Conservation (phyloP, 2,329 filamentous ascomycete genomes). For the Tolypocladium sp. region DNA sequence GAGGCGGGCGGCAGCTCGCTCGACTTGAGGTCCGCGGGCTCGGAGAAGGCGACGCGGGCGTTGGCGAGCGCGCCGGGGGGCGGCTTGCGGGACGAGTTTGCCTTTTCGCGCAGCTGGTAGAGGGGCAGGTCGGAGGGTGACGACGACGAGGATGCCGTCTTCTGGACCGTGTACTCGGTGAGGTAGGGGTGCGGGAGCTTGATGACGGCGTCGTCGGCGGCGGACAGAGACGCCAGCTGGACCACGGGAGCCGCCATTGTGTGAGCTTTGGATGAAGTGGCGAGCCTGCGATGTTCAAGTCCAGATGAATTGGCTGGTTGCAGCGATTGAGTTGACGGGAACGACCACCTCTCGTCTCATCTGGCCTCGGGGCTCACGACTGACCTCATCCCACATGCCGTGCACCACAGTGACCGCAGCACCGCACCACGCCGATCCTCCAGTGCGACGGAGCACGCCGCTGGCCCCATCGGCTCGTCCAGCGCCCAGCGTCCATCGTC, state of each 20-base stretch:
- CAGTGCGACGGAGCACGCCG: background rate
- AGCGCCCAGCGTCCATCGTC: background rate
- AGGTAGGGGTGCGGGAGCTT: constrained; percentile 42
- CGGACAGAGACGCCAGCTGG: constrained; percentile 16
- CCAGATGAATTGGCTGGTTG: background rate
- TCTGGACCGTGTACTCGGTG: constrained; percentile 32
- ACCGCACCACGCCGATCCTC: background rate
- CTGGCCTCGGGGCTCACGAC: background rate
- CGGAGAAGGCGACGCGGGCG: constrained; percentile 31
- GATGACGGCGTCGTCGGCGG: constrained; percentile 28
- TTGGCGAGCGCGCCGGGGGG: constrained; percentile 21
- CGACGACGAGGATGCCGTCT: constrained; percentile 4
- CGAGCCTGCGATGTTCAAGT: background rate
- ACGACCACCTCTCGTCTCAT: background rate
- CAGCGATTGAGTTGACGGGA: too few relatives aligned
- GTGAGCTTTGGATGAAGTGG: too few relatives aligned
- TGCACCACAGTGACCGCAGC: background rate
- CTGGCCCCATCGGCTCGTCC: background rate
- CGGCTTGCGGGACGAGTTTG: constrained; percentile 14
- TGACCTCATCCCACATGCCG: background rate
- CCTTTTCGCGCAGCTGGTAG: constrained; percentile 25
- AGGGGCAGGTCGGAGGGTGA: constrained; percentile 11
- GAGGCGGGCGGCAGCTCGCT: constrained; percentile 38
- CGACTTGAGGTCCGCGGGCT: constrained; percentile 37
- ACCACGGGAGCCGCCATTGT: constrained; percentile 13